Evolutionary conservation across 768 basidiomycete species (phyloP), one percentile per base, ranked within the genome.

Genomic region (Podaxis pistillaris): DNA sequence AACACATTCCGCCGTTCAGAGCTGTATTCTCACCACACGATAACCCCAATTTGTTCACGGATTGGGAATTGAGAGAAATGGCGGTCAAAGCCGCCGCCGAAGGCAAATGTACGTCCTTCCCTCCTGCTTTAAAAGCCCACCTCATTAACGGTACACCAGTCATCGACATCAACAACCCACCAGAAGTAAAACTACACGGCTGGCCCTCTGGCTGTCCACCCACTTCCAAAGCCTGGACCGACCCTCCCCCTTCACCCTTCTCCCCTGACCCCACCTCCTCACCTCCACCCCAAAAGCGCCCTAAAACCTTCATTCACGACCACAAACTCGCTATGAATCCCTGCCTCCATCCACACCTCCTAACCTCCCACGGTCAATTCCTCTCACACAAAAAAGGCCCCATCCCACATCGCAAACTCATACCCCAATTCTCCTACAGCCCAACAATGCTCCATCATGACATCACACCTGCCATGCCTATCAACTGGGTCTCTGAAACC

Each of bases 1-100:
- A 72, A 4, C 69, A 68, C 19, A 67, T 85, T 1, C 81, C 82
- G 0, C 75, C 79, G 1, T 85, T 86, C 56, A 73, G 81, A 8
- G 83, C 83, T 4, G 75, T 81, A 0, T 83, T 85, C 63, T 79
- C 75, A n/a, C 81, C 83, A 4, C 78, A 81, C 63, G 83, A 83
- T 59, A 79, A 73, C 54, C 83, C 83, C 2, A 77, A 77, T 56
- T 62, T 80, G 30, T 70, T 73, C 8, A 70, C 75, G 0, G 74
- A 79, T 58, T 75, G 73, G 56, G 74, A 78, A 22, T 56, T 79
- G 13, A 76, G 69, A 64, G 26, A 69, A 3, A 61, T 66, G 28
- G 79, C 77, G 0, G n/a, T 78, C 26, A 60, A 74, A 47, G 79
- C 80, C 3, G 81, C 78, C 0, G 74, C 66, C 24, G 63, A 61